Evolutionary conservation across 2,329 filamentous ascomycete species (phyloP), one percentile per base, ranked within the genome.

Genomic region (Zasmidium cellare): DNA sequence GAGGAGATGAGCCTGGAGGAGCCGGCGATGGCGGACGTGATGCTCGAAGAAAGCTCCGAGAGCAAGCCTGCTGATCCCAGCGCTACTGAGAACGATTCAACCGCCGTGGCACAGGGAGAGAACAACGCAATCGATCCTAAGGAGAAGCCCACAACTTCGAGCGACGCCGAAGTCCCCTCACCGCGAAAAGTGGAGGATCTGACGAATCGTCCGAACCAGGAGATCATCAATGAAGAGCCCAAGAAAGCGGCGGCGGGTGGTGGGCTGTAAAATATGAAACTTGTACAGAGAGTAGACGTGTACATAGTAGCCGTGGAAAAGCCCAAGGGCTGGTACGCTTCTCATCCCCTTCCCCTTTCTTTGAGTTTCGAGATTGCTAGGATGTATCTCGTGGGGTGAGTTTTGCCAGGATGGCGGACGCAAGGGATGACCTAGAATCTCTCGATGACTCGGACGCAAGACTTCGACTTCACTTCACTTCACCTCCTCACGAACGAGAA

Each of bases 1-100:
- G 68, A 69, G 46, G 69, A 69, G 11, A 22, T 67, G 3, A 58
- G 44, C 9, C 51, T 69, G 19, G 62, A 63, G 31, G 67, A 67
- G 47, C 64, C 62, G 1, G 64, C 44, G 18, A 24, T 63, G 20
- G 57, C 53, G 5, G 49, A 38, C 12, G 18, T 19, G 7, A 22
- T 31, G 9, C 19, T 5, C 19, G 45, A 22, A 25, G 45, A 47
- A 6, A 9, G 20, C 5, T 28, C 25, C 11, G 25, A 28, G 25
- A 28, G 25, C 25, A 5, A 28, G 5, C 5, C 25, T 28, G 6
- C 25, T 28, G 25, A 28, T 6, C 11, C 25, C 5, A n/a, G n/a
- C n/a, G n/a, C n/a, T n/a, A n/a, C n/a, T n/a, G n/a, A n/a, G n/a
- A n/a, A n/a, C n/a, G n/a, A n/a, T n/a, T n/a, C n/a, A n/a, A n/a